phyloP scores from a whole-genome alignment of 768 basidiomycete genomes.

The Trametes gibbosa region DNA sequence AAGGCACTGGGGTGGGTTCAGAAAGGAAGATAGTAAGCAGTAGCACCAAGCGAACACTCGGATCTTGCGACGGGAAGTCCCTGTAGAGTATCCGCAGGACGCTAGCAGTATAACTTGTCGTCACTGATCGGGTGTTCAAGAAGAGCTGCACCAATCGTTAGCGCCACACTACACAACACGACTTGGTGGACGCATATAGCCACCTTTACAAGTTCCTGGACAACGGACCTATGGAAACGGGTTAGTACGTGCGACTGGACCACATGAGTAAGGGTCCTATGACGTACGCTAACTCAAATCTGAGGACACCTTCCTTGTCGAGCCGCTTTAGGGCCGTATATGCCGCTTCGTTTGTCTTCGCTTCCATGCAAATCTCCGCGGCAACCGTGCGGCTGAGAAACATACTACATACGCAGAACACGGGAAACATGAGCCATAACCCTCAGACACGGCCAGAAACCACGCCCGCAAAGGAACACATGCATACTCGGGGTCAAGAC shows the following conservation, averaged over 20 bases:
- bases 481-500: constrained; percentile 62
- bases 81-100: constrained; percentile 59
- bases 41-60: constrained; percentile 65
- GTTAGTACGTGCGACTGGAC: neutral
- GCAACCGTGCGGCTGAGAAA: constrained; percentile 82
- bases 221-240: constrained; percentile 40
- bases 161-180: neutral
- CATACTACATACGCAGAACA: constrained; percentile 49
- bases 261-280: constrained; percentile 5
- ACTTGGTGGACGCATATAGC: neutral
- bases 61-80: constrained; percentile 65
- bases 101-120: constrained; percentile 43
- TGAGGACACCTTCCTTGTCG: constrained; percentile 60
- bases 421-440: constrained; percentile 11
- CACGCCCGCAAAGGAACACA: constrained; percentile 8
- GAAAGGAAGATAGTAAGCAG: constrained; percentile 64
- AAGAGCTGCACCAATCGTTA: constrained; percentile 49
- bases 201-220: constrained; percentile 70
- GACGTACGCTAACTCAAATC: constrained; percentile 65
- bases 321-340: constrained; percentile 68
- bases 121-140: constrained; percentile 65
- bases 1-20: constrained; percentile 23
- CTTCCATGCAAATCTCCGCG: constrained; percentile 80
- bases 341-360: constrained; percentile 64
- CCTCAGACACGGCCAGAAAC: neutral